phyloP scores from a whole-genome alignment of 2,329 filamentous ascomycete species.

The Amauroascus verrucosus region DNA sequence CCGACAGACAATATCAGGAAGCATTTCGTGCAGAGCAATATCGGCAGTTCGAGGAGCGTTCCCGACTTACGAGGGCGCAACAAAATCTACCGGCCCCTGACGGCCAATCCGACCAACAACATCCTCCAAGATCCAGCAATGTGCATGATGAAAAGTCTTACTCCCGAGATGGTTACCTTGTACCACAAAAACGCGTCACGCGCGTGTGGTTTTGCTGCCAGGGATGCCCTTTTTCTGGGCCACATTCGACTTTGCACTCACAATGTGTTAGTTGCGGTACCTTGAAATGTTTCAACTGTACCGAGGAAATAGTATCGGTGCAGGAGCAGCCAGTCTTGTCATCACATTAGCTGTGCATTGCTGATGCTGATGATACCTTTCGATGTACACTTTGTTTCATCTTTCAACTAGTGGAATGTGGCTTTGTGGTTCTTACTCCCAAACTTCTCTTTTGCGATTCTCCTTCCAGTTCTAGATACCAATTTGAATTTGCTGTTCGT shows the following conservation, averaged over 20 bases:
- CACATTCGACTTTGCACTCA: slow-evolving; percentile 11
- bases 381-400: background rate
- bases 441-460: background rate
- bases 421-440: background rate
- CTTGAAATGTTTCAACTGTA: slow-evolving; percentile 8
- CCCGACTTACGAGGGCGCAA: background rate
- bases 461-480: background rate
- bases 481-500: background rate
- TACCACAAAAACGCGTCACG: slow-evolving; percentile 7
- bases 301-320: background rate
- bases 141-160: background rate
- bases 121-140: background rate
- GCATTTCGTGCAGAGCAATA: slow-evolving; percentile 5
- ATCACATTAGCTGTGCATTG: background rate
- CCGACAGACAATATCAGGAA: slow-evolving; percentile 9
- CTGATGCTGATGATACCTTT: background rate
- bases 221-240: slow-evolving; percentile 9
- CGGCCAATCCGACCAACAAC: background rate
- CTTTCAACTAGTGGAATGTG: background rate
- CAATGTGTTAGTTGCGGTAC: slow-evolving; percentile 12
- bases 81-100: no score
- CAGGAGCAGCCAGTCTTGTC: background rate
- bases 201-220: slow-evolving; percentile 14
- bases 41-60: slow-evolving; percentile 4
- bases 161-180: background rate